Evolutionary conservation across 139 green algal genomes (phyloP), one percentile per base, ranked within the genome.

Genomic region (Closterium sp.): DNA sequence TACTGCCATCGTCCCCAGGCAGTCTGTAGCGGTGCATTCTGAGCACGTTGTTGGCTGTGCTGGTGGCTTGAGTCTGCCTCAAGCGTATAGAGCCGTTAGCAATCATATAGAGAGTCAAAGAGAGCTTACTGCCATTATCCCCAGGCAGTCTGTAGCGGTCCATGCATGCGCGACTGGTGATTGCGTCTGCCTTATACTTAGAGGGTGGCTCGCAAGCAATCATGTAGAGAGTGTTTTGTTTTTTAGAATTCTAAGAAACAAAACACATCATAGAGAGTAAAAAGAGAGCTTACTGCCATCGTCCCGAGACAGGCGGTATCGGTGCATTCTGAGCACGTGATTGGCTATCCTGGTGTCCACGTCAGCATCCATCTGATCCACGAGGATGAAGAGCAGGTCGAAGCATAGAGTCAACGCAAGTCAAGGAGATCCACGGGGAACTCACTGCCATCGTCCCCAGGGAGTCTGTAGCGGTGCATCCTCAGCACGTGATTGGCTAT

Each of bases 331-430:
- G 86, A 99, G 95, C 69, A 98, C 97, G 90, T 98, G 97, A 30
- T 88, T 34, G n/a, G 76, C 85, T 32, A 95, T 91, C 16, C 95
- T 87, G n/a, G 95, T 92, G 96, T 99, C 98, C 9, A 95, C 90
- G 23, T 96, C 86, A 10, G 95, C 92, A 64, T 96, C 95, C 91
- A 97, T 97, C 89, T 97, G 96, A 96, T 99, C 98, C 36, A 98
- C 95, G 90, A 99, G 96, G 33, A 99, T 96, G 89, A 99, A 99
- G 23, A 99, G 94, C 93, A 99, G 95, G 95, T 99, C 98, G 92
- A 99, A 99, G n/a, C n/a, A n/a, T n/a, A n/a, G n/a, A n/a, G n/a
- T n/a, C n/a, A n/a, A n/a, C n/a, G n/a, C n/a, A n/a, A n/a, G n/a
- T n/a, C n/a, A n/a, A n/a, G n/a, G 23, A 89, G 85, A 89, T 25